A percentile compares a stretch with the other conserved stretches of the same genome.
phyloP scores from a whole-genome alignment of 2,329 filamentous ascomycete species.

The Dendrostoma leiphaemia region DNA sequence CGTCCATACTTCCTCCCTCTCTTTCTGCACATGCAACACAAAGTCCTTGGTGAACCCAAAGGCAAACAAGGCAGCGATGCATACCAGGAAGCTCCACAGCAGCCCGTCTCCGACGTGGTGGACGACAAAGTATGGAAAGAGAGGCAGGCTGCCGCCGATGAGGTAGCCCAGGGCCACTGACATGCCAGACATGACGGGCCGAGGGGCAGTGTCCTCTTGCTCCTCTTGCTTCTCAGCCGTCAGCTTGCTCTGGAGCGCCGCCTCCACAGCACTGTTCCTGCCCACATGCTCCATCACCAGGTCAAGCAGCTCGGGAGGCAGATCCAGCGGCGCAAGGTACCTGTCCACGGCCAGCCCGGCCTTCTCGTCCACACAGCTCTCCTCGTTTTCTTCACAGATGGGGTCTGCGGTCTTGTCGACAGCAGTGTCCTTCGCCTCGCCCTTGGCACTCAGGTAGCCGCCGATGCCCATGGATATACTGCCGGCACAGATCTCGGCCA shows the following conservation, averaged over 20 bases:
- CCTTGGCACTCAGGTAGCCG: conserved; percentile 62
- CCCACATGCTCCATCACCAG: conserved; percentile 20
- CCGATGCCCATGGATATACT: conserved; percentile 74
- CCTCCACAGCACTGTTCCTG: conserved; percentile 2
- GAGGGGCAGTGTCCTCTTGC: conserved; percentile 8
- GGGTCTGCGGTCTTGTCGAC: neutral
- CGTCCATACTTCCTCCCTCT: neutral
- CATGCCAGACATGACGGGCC: conserved; percentile 24
- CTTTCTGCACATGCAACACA: conserved; percentile 10
- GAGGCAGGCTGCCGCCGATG: conserved; percentile 28
- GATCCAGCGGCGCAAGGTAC: conserved; percentile 22
- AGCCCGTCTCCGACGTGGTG: conserved; percentile 26
- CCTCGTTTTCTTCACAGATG: conserved; percentile 29
- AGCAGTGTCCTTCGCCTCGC: conserved; percentile 15
- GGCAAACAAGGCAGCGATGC: conserved; percentile 28
- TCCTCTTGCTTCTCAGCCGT: neutral
- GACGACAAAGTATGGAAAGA: conserved; percentile 31
- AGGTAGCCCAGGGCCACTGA: conserved; percentile 30
- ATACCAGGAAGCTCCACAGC: conserved; percentile 31
- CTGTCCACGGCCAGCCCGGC: neutral
- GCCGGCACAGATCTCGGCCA: conserved; percentile 69
- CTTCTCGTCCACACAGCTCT: neutral
- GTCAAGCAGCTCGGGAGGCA: conserved; percentile 21
- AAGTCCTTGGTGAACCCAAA: conserved; percentile 30
- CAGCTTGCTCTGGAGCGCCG: neutral